phyloP scores from a whole-genome alignment of 192 early-diverging fungal species.

The Thoreauomyces humboldtii region DNA sequence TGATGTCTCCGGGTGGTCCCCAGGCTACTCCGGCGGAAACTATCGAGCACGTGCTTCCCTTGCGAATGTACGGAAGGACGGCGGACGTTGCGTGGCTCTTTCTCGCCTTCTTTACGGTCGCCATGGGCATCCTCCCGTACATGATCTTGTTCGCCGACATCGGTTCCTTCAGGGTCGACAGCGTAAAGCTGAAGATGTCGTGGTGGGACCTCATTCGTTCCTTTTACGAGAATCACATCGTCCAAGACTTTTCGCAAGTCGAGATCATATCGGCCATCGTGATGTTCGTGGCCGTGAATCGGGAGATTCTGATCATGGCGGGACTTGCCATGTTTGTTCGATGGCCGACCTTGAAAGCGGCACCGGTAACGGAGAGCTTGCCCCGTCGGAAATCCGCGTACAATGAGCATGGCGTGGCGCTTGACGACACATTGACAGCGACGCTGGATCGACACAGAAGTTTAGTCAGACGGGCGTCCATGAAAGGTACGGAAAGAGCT shows the following conservation, averaged over 20 bases:
- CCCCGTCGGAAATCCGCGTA: not conserved
- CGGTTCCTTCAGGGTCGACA: not conserved
- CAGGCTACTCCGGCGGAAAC: not conserved
- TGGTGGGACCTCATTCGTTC: not conserved
- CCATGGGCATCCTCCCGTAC: not conserved
- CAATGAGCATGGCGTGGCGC: not conserved
- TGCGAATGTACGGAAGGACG: not conserved
- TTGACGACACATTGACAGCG: not conserved
- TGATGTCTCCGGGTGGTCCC: not conserved
- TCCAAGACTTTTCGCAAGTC: not conserved
- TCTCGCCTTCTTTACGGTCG: not conserved
- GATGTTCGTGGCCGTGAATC: not conserved
- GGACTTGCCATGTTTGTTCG: not conserved
- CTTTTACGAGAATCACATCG: not conserved
- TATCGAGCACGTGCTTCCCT: too few relatives aligned
- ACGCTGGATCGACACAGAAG: slow-evolving; percentile 1
- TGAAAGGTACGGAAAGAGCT: too few relatives aligned
- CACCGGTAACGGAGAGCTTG: too few relatives aligned
- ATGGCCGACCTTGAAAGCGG: not conserved
- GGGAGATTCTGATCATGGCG: slow-evolving; percentile 1
- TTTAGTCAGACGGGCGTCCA: not conserved
- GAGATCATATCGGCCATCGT: not conserved
- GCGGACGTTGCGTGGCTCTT: not conserved
- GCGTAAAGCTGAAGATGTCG: not conserved
- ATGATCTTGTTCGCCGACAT: not conserved